phyloP scores from a whole-genome alignment of 352 stramenopile genomes.

The Phytophthora pistaciae region DNA sequence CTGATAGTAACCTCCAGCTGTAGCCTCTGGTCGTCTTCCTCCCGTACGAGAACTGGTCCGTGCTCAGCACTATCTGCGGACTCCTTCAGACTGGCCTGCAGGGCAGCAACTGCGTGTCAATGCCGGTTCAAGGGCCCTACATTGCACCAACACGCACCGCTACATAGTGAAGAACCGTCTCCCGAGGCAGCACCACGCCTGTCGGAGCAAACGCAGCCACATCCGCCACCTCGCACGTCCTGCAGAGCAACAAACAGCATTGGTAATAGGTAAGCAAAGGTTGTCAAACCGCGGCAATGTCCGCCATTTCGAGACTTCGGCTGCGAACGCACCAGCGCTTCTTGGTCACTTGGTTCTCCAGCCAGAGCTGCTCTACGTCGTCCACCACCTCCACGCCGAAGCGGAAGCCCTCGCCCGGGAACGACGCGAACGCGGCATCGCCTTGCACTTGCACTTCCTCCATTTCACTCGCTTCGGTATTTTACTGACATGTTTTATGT shows the following conservation, averaged over 20 bases:
- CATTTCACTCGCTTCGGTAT: constrained; percentile 5
- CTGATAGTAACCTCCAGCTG: constrained; percentile 30
- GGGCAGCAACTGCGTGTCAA: background rate
- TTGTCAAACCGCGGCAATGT: background rate
- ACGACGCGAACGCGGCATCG: constrained; percentile 26
- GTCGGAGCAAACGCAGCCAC: constrained; percentile 21
- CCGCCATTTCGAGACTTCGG: background rate
- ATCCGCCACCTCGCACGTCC: constrained; percentile 27
- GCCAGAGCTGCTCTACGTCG: constrained; percentile 18
- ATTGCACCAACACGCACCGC: constrained; percentile 20
- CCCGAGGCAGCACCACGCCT: constrained; percentile 23
- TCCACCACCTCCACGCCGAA: constrained; percentile 16
- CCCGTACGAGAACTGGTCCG: constrained; percentile 14
- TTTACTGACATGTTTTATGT: background rate
- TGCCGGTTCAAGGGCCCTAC: background rate
- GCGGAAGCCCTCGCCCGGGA: constrained; percentile 32
- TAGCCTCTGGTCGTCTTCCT: constrained; percentile 26
- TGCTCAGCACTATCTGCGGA: constrained; percentile 7
- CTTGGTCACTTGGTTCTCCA: constrained; percentile 28
- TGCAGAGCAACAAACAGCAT: constrained; percentile 1
- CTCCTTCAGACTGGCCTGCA: constrained; percentile 31
- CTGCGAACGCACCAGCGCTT: constrained; percentile 25
- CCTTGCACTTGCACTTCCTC: constrained; percentile 25
- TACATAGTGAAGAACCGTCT: constrained; percentile 35
- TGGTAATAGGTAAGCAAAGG: background rate